Evolutionary conservation across 345 rosid species (phyloP).

Genomic region (Ceriops zippeliana): DNA sequence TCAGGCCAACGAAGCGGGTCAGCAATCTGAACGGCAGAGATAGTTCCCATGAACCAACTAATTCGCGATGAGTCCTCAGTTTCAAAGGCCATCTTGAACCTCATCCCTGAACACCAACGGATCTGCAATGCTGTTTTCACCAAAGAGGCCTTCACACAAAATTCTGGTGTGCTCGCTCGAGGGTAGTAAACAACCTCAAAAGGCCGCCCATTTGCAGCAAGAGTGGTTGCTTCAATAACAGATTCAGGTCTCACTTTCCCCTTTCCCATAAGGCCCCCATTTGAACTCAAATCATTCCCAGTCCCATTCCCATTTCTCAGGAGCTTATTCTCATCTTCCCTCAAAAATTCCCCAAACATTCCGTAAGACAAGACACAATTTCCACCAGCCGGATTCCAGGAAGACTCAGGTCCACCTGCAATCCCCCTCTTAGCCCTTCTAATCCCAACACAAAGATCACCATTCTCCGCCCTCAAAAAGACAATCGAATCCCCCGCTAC

Average conservation of each 20-base stretch:
- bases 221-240: slow-evolving; percentile 22
- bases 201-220: slow-evolving; percentile 24
- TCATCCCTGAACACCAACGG: slow-evolving; percentile 31
- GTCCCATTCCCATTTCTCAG: slow-evolving; percentile 24
- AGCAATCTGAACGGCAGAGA: slow-evolving; percentile 42
- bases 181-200: slow-evolving; percentile 33
- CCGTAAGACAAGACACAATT: slow-evolving; percentile 40
- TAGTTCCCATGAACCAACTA: slow-evolving; percentile 33
- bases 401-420: slow-evolving; percentile 48
- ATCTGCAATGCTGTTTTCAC: slow-evolving; percentile 28
- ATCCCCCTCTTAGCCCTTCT: slow-evolving; percentile 65
- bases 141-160: slow-evolving; percentile 28
- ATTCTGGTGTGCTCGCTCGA: slow-evolving; percentile 26
- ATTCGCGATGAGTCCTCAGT: slow-evolving; percentile 29
- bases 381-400: slow-evolving; percentile 37
- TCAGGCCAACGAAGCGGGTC: slow-evolving; percentile 81
- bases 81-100: slow-evolving; percentile 33
- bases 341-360: slow-evolving; percentile 47
- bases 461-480: slow-evolving; percentile 75
- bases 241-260: slow-evolving; percentile 22
- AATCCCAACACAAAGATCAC: slow-evolving; percentile 92
- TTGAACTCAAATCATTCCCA: slow-evolving; percentile 15
- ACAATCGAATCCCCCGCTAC: slow-evolving; percentile 96
- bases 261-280: slow-evolving; percentile 25
- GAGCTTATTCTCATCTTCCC: slow-evolving; percentile 52